Percentiles rank a stretch among this genome's conserved stretches.
Evolutionary conservation across 1,284 basidiomycete genomes (phyloP).

Genomic region (Cryptococcus sp.): DNA sequence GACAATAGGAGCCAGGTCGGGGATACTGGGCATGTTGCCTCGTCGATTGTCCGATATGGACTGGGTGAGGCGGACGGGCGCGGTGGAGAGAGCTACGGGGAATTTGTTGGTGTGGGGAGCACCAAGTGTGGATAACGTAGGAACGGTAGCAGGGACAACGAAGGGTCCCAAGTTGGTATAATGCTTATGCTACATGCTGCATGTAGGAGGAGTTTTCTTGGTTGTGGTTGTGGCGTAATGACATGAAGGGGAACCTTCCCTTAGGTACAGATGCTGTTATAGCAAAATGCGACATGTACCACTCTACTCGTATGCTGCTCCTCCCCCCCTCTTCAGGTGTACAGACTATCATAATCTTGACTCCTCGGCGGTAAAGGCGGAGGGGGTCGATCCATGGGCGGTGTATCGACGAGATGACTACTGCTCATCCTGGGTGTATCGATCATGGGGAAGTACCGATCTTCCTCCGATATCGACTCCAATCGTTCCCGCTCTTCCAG

Average conservation of each 20-base stretch:
- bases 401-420: background rate
- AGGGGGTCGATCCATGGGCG: background rate
- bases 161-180: slow-evolving; percentile 6
- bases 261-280: too few relatives aligned
- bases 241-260: too few relatives aligned
- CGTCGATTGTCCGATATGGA: slow-evolving; percentile 28
- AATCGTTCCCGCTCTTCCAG: slow-evolving; percentile 2
- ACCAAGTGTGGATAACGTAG: slow-evolving; percentile 31
- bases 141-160: slow-evolving; percentile 14
- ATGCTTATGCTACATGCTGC: background rate
- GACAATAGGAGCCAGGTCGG: background rate
- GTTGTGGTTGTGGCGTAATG: too few relatives aligned
- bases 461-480: background rate
- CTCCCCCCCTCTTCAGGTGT: slow-evolving; percentile 1
- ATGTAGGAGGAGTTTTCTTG: too few relatives aligned
- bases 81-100: slow-evolving; percentile 26
- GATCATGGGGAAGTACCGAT: background rate
- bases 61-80: slow-evolving; percentile 30
- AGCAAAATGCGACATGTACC: too few relatives aligned
- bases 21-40: slow-evolving; percentile 12
- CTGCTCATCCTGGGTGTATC: background rate
- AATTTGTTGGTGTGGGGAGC: slow-evolving; percentile 40
- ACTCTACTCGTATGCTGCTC: too few relatives aligned
- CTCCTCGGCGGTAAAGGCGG: background rate
- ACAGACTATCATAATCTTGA: slow-evolving; percentile 2